Evolutionary conservation across 2,329 filamentous ascomycete species (phyloP).

Genomic region (Hymenoscyphus fructigenus): DNA sequence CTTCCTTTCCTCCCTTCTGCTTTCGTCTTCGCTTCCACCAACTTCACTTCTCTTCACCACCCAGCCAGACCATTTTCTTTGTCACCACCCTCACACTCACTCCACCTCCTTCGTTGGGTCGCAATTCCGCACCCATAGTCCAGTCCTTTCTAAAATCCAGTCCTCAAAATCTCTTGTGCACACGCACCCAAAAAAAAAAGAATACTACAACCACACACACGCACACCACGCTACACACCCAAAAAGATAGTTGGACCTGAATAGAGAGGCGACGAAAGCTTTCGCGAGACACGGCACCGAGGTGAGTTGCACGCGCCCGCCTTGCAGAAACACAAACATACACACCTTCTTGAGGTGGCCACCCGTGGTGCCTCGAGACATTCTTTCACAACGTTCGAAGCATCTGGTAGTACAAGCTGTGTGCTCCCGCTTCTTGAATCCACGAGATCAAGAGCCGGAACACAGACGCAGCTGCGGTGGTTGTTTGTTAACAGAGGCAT

Average conservation of each 20-base stretch:
- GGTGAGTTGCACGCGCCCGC: slow-evolving; percentile 30
- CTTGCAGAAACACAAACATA: slow-evolving; percentile 29
- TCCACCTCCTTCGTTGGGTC: neutral
- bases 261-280: slow-evolving; percentile 11
- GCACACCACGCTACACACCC: neutral
- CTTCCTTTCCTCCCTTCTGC: too few relatives aligned
- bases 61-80: neutral
- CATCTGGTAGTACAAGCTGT: slow-evolving; percentile 24
- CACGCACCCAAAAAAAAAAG: slow-evolving; percentile 19
- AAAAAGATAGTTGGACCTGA: slow-evolving; percentile 14
- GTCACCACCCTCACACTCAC: neutral
- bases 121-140: slow-evolving; percentile 9
- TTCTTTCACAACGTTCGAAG: slow-evolving; percentile 25
- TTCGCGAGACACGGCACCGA: slow-evolving; percentile 25
- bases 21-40: neutral
- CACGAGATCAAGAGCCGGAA: slow-evolving; percentile 27
- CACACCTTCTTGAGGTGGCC: slow-evolving; percentile 18
- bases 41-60: neutral
- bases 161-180: slow-evolving; percentile 9
- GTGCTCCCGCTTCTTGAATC: slow-evolving; percentile 21
- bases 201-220: slow-evolving; percentile 2
- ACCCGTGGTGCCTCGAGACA: slow-evolving; percentile 31
- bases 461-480: slow-evolving; percentile 13
- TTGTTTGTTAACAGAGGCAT: slow-evolving; percentile 22
- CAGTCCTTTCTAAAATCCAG: slow-evolving; percentile 24